Percentiles rank a stretch among this genome's conserved stretches.
These are phyloP conservation scores for Fusarium piperis DNA, from an alignment of 2,329 filamentous ascomycete genomes.

Conservation along the genomic window DNA sequence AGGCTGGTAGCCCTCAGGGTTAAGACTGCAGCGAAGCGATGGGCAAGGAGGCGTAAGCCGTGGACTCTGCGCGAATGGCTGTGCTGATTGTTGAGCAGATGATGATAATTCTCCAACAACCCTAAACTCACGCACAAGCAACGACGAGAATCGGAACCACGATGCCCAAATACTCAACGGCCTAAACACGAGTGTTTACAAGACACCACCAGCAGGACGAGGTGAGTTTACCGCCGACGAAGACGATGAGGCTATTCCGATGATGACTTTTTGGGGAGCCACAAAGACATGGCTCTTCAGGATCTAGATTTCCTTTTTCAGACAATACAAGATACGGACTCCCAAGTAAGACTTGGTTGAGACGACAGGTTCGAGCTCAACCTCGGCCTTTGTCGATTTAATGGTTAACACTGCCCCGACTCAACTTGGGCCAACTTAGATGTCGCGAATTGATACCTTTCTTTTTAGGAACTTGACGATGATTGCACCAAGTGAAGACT, in stretches of 20 bases:
- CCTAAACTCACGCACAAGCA: background rate
- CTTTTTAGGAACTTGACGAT: background rate
- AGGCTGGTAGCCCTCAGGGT: background rate
- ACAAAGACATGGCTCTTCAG: background rate
- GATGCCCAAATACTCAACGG: background rate
- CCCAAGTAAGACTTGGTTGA: background rate
- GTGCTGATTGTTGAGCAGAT: background rate
- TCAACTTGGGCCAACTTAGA: background rate
- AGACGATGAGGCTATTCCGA: background rate
- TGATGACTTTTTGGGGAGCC: background rate
- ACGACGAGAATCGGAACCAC: background rate
- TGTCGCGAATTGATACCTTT: background rate
- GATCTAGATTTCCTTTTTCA: background rate
- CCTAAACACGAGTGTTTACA: background rate
- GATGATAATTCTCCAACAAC: background rate
- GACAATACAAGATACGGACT: background rate
- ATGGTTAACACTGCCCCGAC: background rate
- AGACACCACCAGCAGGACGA: background rate
- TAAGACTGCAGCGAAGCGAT: background rate
- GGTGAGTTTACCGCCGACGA: background rate
- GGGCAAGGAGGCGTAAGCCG: background rate
- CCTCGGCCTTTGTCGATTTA: background rate
- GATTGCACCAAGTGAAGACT: background rate
- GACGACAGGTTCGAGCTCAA: background rate
- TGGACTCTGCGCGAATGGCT: background rate